These are phyloP conservation scores for Paracoccidioides brasiliensis DNA, from an alignment of 2,329 filamentous ascomycete species.

Conservation along the genomic window DNA sequence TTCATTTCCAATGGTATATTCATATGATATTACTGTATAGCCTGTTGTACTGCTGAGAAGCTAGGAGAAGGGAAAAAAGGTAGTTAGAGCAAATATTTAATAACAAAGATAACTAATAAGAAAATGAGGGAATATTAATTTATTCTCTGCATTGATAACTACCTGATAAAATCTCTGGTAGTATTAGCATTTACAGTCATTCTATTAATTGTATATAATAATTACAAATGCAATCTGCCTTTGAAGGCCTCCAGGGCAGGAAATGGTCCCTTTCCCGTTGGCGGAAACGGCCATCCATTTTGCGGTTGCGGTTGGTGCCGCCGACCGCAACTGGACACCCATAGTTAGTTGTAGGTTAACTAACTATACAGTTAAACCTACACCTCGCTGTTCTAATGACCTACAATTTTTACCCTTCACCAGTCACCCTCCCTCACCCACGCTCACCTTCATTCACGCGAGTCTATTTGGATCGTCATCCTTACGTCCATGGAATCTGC, in stretches of 20 bases:
- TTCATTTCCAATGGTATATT: no score
- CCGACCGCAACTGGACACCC: background rate
- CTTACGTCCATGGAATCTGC: background rate
- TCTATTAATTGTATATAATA: no score
- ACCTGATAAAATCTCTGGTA: no score
- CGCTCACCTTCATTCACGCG: background rate
- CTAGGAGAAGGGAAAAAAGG: no score
- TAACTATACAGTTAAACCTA: conserved; percentile 1
- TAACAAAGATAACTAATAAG: no score
- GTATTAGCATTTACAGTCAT: no score
- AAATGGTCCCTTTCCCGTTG: background rate
- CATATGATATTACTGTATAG: no score
- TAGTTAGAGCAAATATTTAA: no score
- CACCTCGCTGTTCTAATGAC: background rate
- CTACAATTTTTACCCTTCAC: background rate
- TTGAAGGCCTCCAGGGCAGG: background rate
- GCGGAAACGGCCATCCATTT: background rate
- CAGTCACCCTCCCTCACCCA: background rate
- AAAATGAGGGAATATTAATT: no score
- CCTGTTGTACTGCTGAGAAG: no score
- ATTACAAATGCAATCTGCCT: background rate
- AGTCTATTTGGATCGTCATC: background rate
- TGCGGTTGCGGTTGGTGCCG: background rate
- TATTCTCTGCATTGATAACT: no score
- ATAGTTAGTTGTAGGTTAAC: no score